Evolutionary conservation across 2,329 filamentous ascomycete genomes (phyloP).

Genomic region (Fusarium sulawesiense): DNA sequence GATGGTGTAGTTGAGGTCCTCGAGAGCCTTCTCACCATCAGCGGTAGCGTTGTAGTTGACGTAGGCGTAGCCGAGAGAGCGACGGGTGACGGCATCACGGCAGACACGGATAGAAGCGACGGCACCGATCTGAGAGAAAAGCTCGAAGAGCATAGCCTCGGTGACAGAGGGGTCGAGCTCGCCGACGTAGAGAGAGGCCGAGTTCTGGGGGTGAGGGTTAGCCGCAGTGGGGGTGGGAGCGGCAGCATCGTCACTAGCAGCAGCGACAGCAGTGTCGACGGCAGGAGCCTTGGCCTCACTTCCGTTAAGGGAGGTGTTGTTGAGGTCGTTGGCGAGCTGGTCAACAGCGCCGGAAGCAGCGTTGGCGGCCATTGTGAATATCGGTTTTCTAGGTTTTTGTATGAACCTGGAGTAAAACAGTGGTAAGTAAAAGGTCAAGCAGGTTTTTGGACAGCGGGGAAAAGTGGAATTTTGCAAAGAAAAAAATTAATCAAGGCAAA

Average conservation of each 20-base stretch:
- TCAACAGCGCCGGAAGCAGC: slow-evolving; percentile 73
- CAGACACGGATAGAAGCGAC: slow-evolving; percentile 99
- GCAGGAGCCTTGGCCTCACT: slow-evolving; percentile 73
- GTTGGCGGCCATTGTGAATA: slow-evolving; percentile 69
- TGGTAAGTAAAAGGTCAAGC: slow-evolving; percentile 28
- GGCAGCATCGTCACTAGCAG: slow-evolving; percentile 68
- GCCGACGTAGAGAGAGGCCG: slow-evolving; percentile 97
- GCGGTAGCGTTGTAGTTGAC: slow-evolving; percentile 99
- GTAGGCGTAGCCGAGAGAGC: slow-evolving; percentile 98
- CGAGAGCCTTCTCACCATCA: slow-evolving; percentile 97
- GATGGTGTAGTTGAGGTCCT: slow-evolving; percentile 99
- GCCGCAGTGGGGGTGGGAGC: slow-evolving; percentile 79
- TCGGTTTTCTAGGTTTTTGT: slow-evolving; percentile 30
- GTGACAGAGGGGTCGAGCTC: slow-evolving; percentile 98
- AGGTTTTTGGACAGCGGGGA: slow-evolving; percentile 9
- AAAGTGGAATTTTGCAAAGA: background rate
- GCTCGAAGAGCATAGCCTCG: slow-evolving; percentile 99
- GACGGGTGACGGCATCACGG: slow-evolving; percentile 97
- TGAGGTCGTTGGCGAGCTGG: slow-evolving; percentile 83
- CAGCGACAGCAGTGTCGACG: slow-evolving; percentile 78
- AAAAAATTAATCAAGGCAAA: background rate
- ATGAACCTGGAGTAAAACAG: slow-evolving; percentile 31
- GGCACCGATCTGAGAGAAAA: slow-evolving; percentile 99
- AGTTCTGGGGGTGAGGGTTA: slow-evolving; percentile 85
- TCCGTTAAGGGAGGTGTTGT: slow-evolving; percentile 76